A percentile compares a stretch with the other conserved stretches of the same genome.
Evolutionary conservation across 805 yeast species (phyloP).

Genomic region (Kazachstania psychrophila): DNA sequence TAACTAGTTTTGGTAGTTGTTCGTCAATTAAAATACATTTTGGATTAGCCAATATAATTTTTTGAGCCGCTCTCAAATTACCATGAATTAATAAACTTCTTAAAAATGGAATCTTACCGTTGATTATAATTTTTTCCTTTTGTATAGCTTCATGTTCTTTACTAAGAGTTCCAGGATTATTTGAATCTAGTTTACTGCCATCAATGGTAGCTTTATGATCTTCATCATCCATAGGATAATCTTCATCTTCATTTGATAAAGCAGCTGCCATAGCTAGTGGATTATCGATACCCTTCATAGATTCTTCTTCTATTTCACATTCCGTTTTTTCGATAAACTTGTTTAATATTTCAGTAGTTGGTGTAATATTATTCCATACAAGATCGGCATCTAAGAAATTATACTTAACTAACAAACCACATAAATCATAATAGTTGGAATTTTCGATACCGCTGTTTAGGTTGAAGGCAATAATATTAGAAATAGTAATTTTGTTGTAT

Average conservation of each 20-base stretch:
- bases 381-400: constrained; percentile 58
- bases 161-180: background rate
- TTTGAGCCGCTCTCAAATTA: constrained; percentile 51
- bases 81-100: constrained; percentile 50
- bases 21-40: constrained; percentile 46
- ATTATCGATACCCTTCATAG: constrained; percentile 55
- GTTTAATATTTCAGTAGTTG: constrained; percentile 40
- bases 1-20: constrained; percentile 39
- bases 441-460: constrained; percentile 18
- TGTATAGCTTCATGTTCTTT: constrained; percentile 16
- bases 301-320: constrained; percentile 42
- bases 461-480: constrained; percentile 43
- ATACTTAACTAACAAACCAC: constrained; percentile 53
- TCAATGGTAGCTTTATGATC: background rate
- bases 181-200: constrained; percentile 3
- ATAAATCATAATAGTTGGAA: constrained; percentile 34
- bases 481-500: constrained; percentile 51
- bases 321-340: constrained; percentile 38
- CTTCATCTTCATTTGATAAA: constrained; percentile 56
- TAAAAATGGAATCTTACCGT: constrained; percentile 39
- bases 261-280: constrained; percentile 89
- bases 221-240: constrained; percentile 13
- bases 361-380: constrained; percentile 48
- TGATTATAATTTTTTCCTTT: constrained; percentile 3
- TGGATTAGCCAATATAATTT: constrained; percentile 52